A percentile compares a stretch with the other conserved stretches of the same genome.
These are phyloP conservation scores for Hibiscus tridactylites DNA, from an alignment of 345 rosid species.

Conservation along the genomic window DNA sequence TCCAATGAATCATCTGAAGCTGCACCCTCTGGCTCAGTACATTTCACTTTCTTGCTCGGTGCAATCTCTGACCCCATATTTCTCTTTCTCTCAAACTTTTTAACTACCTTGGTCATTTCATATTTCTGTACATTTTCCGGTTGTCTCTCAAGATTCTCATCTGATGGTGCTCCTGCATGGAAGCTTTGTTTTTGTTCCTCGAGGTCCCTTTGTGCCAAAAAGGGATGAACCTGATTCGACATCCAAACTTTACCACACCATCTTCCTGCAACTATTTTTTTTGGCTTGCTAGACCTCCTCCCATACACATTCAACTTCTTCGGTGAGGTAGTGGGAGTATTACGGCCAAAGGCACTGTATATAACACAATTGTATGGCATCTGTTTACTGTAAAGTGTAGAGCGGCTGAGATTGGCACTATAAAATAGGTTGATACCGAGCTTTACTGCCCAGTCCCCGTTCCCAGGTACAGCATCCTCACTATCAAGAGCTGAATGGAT, in stretches of 20 bases:
- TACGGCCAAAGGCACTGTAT: constrained; percentile 74
- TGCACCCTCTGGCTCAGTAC: constrained; percentile 33
- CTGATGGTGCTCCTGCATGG: constrained; percentile 23
- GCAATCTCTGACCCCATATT: constrained; percentile 32
- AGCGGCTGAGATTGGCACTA: constrained; percentile 71
- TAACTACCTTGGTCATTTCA: constrained; percentile 25
- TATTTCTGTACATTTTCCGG: constrained; percentile 25
- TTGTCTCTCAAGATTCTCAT: constrained; percentile 42
- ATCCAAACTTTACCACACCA: constrained; percentile 99
- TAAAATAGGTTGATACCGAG: constrained; percentile 80
- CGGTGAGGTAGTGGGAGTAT: constrained; percentile 49
- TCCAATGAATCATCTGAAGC: constrained; percentile 51
- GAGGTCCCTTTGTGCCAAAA: constrained; percentile 41
- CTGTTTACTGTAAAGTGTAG: constrained; percentile 84
- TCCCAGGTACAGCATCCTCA: constrained; percentile 75
- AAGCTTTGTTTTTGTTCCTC: constrained; percentile 45
- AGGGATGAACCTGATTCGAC: constrained; percentile 93
- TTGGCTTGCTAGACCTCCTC: constrained; percentile 48
- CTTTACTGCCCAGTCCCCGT: constrained; percentile 94
- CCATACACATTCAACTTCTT: constrained; percentile 29
- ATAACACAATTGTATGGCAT: constrained; percentile 88
- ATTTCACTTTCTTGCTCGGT: constrained; percentile 41
- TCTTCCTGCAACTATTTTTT: constrained; percentile 79
- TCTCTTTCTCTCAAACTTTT: constrained; percentile 60
- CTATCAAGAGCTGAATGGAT: constrained; percentile 62